phyloP scores from a whole-genome alignment of 371 early-diverging fungal species.

The Mucor sp. region DNA sequence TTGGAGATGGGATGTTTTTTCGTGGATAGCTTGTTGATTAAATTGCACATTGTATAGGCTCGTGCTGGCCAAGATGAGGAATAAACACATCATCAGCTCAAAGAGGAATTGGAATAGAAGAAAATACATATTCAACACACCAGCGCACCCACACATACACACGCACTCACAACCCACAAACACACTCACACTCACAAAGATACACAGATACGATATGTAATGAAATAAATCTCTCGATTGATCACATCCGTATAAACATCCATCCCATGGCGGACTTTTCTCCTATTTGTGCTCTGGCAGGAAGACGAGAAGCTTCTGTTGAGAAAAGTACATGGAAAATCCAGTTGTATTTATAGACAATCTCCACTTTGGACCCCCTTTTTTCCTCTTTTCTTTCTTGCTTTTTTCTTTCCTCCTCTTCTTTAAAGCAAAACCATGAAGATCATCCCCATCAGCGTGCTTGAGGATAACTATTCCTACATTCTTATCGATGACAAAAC shows the following conservation, averaged over 20 bases:
- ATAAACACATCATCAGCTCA: not conserved
- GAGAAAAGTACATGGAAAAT: conserved; percentile 5
- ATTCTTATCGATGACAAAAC: conserved; percentile 73
- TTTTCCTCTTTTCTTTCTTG: not conserved
- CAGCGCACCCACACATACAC: not conserved
- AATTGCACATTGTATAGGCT: conserved; percentile 14
- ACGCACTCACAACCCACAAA: not conserved
- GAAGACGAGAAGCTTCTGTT: conserved; percentile 14
- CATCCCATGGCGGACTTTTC: not conserved
- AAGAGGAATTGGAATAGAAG: not conserved
- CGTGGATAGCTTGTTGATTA: too few species aligned
- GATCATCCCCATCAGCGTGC: conserved; percentile 38
- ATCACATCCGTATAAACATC: not conserved
- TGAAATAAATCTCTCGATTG: not conserved
- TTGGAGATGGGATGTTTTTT: not conserved
- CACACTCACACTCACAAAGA: not conserved
- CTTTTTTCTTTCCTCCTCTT: not conserved
- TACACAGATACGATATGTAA: not conserved
- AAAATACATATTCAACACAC: not conserved
- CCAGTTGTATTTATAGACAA: not conserved
- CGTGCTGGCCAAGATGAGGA: conserved; percentile 23
- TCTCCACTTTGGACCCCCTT: not conserved
- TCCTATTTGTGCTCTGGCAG: not conserved
- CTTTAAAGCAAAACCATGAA: conserved; percentile 26
- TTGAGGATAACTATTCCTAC: conserved; percentile 84